These are phyloP conservation scores for Suillus variegatus DNA, from an alignment of 768 basidiomycete genomes.

Conservation along the genomic window DNA sequence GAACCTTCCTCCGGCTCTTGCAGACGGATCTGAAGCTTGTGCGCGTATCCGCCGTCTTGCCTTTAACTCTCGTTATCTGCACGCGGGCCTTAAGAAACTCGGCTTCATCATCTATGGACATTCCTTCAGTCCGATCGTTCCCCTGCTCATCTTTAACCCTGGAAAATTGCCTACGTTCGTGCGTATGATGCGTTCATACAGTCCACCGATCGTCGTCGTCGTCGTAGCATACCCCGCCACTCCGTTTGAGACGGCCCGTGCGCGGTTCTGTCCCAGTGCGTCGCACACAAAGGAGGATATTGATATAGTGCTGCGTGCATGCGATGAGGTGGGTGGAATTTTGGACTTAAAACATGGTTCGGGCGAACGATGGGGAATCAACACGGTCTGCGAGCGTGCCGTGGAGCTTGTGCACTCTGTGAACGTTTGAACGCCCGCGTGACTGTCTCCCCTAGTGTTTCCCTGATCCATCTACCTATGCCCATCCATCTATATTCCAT, in stretches of 20 bases:
- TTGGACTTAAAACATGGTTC: conserved; percentile 86
- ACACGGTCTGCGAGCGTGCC: conserved; percentile 70
- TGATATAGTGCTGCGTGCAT: conserved; percentile 80
- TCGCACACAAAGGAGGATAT: conserved; percentile 98
- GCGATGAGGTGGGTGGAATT: conserved; percentile 88
- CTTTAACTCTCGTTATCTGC: conserved; percentile 94
- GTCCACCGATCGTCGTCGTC: conserved; percentile 83
- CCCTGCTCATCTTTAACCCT: conserved; percentile 87
- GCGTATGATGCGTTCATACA: conserved; percentile 76
- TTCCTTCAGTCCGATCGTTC: conserved; percentile 89
- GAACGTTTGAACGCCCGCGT: conserved; percentile 18
- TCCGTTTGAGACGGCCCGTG: conserved; percentile 82
- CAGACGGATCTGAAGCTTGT: conserved; percentile 83
- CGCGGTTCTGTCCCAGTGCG: conserved; percentile 92
- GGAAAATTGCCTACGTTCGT: conserved; percentile 94
- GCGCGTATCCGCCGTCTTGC: conserved; percentile 84
- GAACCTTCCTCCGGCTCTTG: conserved; percentile 64
- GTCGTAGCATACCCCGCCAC: conserved; percentile 93
- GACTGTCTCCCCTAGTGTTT: not conserved
- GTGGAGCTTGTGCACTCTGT: conserved; percentile 65
- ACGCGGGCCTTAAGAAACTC: conserved; percentile 79
- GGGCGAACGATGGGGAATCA: conserved; percentile 74
- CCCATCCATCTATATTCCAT: too few relatives aligned
- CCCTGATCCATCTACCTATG: not conserved
- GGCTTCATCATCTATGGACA: conserved; percentile 98